Percentiles rank a stretch among this genome's conserved stretches.
phyloP scores from a whole-genome alignment of 2,329 filamentous ascomycete species.

The Gliomastix tumulicola region DNA sequence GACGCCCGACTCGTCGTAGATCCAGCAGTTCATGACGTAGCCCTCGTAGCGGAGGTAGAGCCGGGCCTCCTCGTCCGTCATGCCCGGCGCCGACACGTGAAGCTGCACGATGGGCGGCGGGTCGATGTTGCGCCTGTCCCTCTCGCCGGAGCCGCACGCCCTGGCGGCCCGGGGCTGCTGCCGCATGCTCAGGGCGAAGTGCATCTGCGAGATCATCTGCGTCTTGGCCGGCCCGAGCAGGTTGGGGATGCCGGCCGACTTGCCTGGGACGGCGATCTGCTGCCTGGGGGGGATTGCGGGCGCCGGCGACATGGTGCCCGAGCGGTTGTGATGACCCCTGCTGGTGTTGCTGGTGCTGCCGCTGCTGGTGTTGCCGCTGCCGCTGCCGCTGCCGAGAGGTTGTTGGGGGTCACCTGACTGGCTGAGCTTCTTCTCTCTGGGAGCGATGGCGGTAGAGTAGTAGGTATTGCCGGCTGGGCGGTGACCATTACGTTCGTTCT shows the following conservation, averaged over 20 bases:
- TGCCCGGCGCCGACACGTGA: conserved; percentile 49
- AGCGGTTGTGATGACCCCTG: no score
- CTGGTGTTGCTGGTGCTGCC: no score
- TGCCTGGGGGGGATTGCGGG: no score
- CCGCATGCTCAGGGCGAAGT: conserved; percentile 42
- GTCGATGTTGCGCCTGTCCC: conserved; percentile 75
- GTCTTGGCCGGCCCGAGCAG: conserved; percentile 12
- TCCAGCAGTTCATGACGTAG: conserved; percentile 69
- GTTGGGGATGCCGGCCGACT: conserved; percentile 31
- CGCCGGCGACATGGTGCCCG: no score
- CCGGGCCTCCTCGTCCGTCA: conserved; percentile 46
- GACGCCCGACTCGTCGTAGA: conserved; percentile 63
- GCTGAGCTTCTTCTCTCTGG: no score
- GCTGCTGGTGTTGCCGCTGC: no score
- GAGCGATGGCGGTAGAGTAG: no score
- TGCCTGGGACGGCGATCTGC: no score
- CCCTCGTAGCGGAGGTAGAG: conserved; percentile 51
- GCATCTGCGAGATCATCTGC: conserved; percentile 11
- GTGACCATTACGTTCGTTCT: no score
- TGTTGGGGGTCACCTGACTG: no score
- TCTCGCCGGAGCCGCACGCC: conserved; percentile 77
- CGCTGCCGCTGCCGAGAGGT: no score
- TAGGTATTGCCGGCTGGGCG: no score
- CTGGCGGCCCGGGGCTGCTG: conserved; percentile 74
- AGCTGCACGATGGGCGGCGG: conserved; percentile 78